Evolutionary conservation across 2,329 filamentous ascomycete species (phyloP).

Genomic region (Alternaria ethzedia): DNA sequence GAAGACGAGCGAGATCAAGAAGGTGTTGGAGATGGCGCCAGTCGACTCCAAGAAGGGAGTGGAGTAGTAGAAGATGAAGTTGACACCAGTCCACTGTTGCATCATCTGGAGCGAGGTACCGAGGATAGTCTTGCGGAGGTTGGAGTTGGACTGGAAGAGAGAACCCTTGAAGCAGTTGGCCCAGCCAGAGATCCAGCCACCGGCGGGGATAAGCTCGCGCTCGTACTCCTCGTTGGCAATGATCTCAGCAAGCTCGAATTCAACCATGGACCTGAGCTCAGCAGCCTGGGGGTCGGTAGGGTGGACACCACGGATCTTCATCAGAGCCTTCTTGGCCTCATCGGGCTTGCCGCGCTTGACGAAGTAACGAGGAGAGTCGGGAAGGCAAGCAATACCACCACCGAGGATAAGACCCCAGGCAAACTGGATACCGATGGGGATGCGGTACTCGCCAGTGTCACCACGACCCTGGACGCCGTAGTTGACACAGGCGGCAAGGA

Average conservation of each 20-base stretch:
- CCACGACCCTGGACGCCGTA: constrained; percentile 70
- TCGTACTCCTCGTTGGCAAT: constrained; percentile 91
- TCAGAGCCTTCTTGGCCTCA: constrained; percentile 57
- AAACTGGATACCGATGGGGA: constrained; percentile 81
- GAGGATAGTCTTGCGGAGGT: constrained; percentile 56
- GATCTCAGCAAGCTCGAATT: constrained; percentile 81
- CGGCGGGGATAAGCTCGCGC: constrained; percentile 56
- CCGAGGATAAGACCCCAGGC: constrained; percentile 79
- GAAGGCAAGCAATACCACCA: constrained; percentile 74
- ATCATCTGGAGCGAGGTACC: constrained; percentile 59
- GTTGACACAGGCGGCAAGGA: constrained; percentile 76
- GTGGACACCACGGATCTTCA: constrained; percentile 2
- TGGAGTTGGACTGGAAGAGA: constrained; percentile 57
- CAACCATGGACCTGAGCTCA: constrained; percentile 51
- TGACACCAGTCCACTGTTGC: constrained; percentile 75
- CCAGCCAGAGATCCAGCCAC: constrained; percentile 60
- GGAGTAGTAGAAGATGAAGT: constrained; percentile 72
- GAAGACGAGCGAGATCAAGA: constrained; percentile 84
- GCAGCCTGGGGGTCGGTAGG: background rate
- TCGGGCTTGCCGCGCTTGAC: constrained; percentile 80
- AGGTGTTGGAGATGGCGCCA: constrained; percentile 76
- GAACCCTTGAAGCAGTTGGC: constrained; percentile 66
- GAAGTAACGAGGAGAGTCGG: constrained; percentile 85
- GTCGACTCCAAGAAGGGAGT: constrained; percentile 79
- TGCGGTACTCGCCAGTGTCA: constrained; percentile 72